Base-by-base conservation (phyloP, 768 basidiomycete species). In the Heimioporus sp. region DNA sequence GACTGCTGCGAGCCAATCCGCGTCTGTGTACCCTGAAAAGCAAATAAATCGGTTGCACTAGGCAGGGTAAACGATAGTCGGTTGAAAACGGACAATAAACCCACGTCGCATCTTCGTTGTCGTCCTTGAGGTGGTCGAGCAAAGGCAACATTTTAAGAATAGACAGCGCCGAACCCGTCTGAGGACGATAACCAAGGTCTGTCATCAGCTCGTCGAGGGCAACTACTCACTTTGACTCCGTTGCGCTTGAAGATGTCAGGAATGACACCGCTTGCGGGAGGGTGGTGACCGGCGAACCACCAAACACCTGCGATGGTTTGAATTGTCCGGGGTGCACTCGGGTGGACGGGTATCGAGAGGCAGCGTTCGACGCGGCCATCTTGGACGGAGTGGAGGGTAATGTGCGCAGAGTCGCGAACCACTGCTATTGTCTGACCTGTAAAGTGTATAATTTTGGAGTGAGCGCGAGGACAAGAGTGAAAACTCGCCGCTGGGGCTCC, bases 91-190 rank as follows among this genome's bases (percentile, higher is more conserved):
- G 50, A 48, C 40, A 35, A 56, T 47, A 20, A 46, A 72, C 81
- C 56, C 62, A 91, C 90, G 82, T 86, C 60, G 81, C 65, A 53
- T 80, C 79, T 59, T 84, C 80, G 15, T 75, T 72, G n/a, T 86
- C 82, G 58, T 88, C 87, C 56, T 79, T 80, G 34, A 88, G 70
- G 46, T 76, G 74, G 59, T 92, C 90, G 9, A 92, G 76, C 7
- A 90, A 74, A 13, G 91, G 90, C 13, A 90, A 73, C 17, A 73
- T 73, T 66, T 78, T 81, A 16, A 92, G 73, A 40, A 87, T 74
- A 19, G 88, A 85, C 58, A 85, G 82, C 13, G 88, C 82, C 37
- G 89, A 84, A 40, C 91, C 91, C 65, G 90, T 81, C 90, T 93
- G 31, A 28, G 24, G 48, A 54, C 54, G 49, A 52, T 28, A 39